These are phyloP conservation scores for Ascosphaera apis DNA, from an alignment of 2,329 filamentous ascomycete genomes.

Conservation along the genomic window DNA sequence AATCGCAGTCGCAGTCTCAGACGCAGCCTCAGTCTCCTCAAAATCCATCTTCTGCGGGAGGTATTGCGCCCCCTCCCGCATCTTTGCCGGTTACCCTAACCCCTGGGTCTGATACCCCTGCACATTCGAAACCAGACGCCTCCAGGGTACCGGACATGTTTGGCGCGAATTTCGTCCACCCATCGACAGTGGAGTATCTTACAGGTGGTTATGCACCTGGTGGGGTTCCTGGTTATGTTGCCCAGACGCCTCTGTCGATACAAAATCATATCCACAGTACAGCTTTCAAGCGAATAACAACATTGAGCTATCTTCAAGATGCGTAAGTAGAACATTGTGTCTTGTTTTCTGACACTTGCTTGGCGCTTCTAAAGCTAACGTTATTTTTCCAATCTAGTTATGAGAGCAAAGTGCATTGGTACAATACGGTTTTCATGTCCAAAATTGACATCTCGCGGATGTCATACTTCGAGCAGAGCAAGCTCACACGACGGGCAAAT, in stretches of 20 bases:
- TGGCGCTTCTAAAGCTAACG: too few relatives aligned
- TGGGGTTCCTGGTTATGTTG: neutral
- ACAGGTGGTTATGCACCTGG: neutral
- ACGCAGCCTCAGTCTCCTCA: too few relatives aligned
- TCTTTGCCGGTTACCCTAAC: too few relatives aligned
- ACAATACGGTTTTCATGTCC: conserved; percentile 87
- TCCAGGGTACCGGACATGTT: neutral
- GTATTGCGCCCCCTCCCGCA: too few relatives aligned
- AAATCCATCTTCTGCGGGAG: too few relatives aligned
- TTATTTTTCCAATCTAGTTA: too few relatives aligned
- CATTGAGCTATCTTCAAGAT: conserved; percentile 76
- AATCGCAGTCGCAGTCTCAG: too few relatives aligned
- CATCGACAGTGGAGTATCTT: neutral
- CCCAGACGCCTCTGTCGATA: conserved; percentile 14
- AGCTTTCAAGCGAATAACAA: conserved; percentile 79
- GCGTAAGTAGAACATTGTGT: conserved; percentile 42
- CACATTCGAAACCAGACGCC: too few relatives aligned
- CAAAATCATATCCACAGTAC: conserved; percentile 58
- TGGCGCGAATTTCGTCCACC: neutral
- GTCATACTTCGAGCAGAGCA: conserved; percentile 64
- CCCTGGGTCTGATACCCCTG: too few relatives aligned
- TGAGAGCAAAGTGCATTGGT: conserved; percentile 90
- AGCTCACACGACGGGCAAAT: conserved; percentile 70
- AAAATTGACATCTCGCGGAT: conserved; percentile 57
- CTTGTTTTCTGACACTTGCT: neutral